A percentile compares a stretch with the other conserved stretches of the same genome.
phyloP scores from a whole-genome alignment of 352 stramenopile genomes.

The Pythium brachiatum region DNA sequence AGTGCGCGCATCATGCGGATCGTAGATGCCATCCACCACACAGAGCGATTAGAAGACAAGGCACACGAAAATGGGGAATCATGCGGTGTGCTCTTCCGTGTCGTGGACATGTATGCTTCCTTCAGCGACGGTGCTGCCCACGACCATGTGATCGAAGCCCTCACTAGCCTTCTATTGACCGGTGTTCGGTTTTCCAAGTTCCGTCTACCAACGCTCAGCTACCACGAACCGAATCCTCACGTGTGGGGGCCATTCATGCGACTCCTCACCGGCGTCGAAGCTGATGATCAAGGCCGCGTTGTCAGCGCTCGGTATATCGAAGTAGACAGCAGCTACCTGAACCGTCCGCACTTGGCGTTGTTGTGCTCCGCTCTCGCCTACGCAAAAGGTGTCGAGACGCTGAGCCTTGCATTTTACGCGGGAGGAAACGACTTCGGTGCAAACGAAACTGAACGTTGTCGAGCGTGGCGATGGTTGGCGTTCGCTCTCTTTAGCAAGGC shows the following conservation, averaged over 20 bases:
- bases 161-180: background rate
- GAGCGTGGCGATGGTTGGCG: conserved; percentile 1
- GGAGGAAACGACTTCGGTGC: background rate
- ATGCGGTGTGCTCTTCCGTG: background rate
- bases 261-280: background rate
- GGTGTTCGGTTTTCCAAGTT: conserved; percentile 3
- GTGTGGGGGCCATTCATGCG: background rate
- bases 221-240: background rate
- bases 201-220: background rate
- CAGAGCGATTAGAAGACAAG: background rate
- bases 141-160: conserved; percentile 1
- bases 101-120: background rate
- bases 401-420: background rate
- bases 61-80: too few species aligned
- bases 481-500: conserved; percentile 6
- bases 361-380: conserved; percentile 3
- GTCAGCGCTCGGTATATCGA: background rate
- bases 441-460: background rate
- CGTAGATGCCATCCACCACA: background rate
- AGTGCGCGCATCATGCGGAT: background rate
- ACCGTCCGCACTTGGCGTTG: background rate
- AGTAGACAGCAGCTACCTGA: background rate
- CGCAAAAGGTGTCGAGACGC: background rate
- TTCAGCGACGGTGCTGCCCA: background rate
- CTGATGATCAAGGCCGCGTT: background rate